Evolutionary conservation across 1,284 basidiomycete species (phyloP), one percentile per base, ranked within the genome.

Genomic region (Apiotrichum brassicae): DNA sequence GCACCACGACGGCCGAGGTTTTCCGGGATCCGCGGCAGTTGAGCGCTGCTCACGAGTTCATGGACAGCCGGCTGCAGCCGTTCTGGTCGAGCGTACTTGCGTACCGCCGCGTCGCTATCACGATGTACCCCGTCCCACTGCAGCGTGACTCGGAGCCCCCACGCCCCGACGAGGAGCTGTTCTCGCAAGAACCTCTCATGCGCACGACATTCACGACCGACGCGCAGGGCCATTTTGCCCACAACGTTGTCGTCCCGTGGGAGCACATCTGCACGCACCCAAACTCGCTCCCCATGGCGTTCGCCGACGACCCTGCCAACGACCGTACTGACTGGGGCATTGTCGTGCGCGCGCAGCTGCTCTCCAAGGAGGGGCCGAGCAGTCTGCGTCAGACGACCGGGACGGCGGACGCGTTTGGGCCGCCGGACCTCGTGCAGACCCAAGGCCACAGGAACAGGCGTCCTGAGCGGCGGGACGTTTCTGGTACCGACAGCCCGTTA

Each of bases 211-310:
- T 83, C 14, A 52, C 71, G 3, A 89, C 87, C 0, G 76, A 73
- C 19, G 62, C 77, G 1, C 82, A 87, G 56, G 88, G 87, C 2
- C 80, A 82, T 46, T 91, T 91, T 71, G 77, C 82, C 49, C 73
- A 77, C 4, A 78, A 74, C 16, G 77, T 89, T 57, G 71, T 63
- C 1, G 74, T 91, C 12, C 72, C 77, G 4, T 90, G 85, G 85
- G 80, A 84, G 48, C 74, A 76, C 16, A 73, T 91, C 45, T 82
- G 79, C 62, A 73, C 76, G 0, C 83, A 86, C 65, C 81, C 81
- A 0, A 70, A 66, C 4, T 80, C 78, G 4, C 58, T 81, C 3
- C 77, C 80, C 36, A 77, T 84, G 39, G 80, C 81, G 0, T 82
- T 81, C 54, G 79, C 81, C 5, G 77, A 81, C 12, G 49, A 48